phyloP scores from a whole-genome alignment of 208 protist genomes.

The Wallacemonas collosoma region DNA sequence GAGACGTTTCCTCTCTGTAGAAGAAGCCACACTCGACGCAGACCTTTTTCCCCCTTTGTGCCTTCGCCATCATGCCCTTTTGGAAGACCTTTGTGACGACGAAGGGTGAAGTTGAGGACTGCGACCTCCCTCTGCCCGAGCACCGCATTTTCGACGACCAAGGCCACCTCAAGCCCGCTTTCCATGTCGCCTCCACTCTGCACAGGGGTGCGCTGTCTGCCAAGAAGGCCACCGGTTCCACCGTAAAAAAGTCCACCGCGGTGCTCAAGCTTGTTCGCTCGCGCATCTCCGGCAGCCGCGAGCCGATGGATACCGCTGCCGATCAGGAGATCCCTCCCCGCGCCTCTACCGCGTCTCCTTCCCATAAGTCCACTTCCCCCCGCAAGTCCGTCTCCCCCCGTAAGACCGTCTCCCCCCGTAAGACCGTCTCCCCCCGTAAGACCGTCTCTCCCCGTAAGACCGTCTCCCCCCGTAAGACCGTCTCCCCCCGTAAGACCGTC shows the following conservation, averaged over 20 bases:
- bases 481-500: background rate
- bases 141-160: constrained; percentile 86
- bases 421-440: constrained; percentile 2
- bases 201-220: constrained; percentile 17
- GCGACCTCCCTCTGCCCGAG: constrained; percentile 80
- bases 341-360: background rate
- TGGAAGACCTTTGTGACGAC: constrained; percentile 74
- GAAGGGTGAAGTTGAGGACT: constrained; percentile 80
- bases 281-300: constrained; percentile 1
- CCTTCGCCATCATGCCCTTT: constrained; percentile 50
- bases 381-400: background rate
- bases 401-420: constrained; percentile 1
- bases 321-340: background rate
- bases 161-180: constrained; percentile 46
- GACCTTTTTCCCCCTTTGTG: too few species aligned
- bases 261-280: constrained; percentile 3
- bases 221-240: constrained; percentile 21
- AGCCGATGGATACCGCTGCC: background rate
- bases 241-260: constrained; percentile 17
- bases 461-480: background rate
- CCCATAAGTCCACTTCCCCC: background rate
- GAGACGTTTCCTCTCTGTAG: too few species aligned
- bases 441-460: background rate
- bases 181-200: constrained; percentile 15
- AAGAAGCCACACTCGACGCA: too few species aligned